phyloP scores from a whole-genome alignment of 352 stramenopile genomes.

The Globisporangium parvum region DNA sequence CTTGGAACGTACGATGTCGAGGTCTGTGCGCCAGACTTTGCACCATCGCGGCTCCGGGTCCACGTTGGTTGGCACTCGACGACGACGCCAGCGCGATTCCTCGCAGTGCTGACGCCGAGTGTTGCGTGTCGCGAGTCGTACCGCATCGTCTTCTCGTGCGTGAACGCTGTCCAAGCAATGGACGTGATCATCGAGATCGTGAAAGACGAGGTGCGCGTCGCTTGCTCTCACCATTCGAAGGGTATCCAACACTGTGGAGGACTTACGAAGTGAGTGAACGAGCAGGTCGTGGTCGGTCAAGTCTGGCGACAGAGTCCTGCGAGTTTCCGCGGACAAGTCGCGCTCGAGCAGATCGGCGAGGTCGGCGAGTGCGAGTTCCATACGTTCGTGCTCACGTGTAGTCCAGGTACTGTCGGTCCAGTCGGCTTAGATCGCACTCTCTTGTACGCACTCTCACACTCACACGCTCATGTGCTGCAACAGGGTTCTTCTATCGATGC shows the following conservation, averaged over 20 bases:
- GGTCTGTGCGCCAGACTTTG: slow-evolving; percentile 20
- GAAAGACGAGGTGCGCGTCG: slow-evolving; percentile 23
- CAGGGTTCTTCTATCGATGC: slow-evolving; percentile 30
- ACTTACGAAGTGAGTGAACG: not conserved
- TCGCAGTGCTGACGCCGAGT: slow-evolving; percentile 34
- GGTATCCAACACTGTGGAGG: not conserved
- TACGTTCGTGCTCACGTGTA: slow-evolving; percentile 24
- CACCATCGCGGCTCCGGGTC: slow-evolving; percentile 17
- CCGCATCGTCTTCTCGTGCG: slow-evolving; percentile 45
- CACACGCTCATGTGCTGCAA: not conserved
- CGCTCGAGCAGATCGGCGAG: slow-evolving; percentile 20
- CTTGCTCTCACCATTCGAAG: not conserved
- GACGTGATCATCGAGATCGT: slow-evolving; percentile 40
- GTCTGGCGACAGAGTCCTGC: slow-evolving; percentile 15
- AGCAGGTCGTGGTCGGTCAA: slow-evolving; percentile 8
- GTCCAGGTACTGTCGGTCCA: slow-evolving; percentile 12
- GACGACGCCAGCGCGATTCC: slow-evolving; percentile 16
- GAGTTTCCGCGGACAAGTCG: slow-evolving; percentile 16
- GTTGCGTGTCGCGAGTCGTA: slow-evolving; percentile 18
- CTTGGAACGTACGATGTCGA: slow-evolving; percentile 34
- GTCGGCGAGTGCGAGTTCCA: slow-evolving; percentile 34
- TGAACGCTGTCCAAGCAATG: slow-evolving; percentile 26
- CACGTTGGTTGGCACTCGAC: slow-evolving; percentile 31
- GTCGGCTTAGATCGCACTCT: not conserved
- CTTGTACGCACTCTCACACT: not conserved